A percentile compares a stretch with the other conserved stretches of the same genome.
Conservation (phyloP, 345 rosid genomes). For the Lagerstroemia speciosa region DNA sequence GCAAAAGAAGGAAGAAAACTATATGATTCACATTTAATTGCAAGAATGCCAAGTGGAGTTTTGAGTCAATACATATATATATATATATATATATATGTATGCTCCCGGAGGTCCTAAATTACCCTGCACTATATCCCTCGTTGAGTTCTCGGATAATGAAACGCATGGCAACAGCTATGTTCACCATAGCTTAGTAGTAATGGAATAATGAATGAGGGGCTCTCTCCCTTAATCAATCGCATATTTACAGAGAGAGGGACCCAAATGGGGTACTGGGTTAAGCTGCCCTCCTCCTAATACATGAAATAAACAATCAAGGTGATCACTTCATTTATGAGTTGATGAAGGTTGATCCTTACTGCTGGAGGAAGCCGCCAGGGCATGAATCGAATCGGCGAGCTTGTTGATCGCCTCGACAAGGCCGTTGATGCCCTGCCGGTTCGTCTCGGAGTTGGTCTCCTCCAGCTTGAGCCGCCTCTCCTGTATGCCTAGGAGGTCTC, state of each 20-base stretch:
- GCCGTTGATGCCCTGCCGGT: conserved; percentile 48
- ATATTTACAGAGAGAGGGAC: background rate
- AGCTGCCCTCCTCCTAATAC: background rate
- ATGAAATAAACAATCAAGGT: background rate
- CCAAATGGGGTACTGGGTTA: background rate
- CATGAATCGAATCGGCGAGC: conserved; percentile 68
- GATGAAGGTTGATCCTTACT: conserved; percentile 28
- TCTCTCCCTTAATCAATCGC: background rate
- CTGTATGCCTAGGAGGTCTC: conserved; percentile 49
- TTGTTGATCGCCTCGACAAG: conserved; percentile 74
- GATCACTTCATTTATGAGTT: conserved; percentile 13
- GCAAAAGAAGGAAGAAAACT: too few species aligned
- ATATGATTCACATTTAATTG: too few species aligned
- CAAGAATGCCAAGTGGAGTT: too few species aligned
- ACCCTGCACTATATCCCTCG: too few species aligned
- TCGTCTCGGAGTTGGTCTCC: conserved; percentile 55
- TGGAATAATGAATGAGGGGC: too few species aligned
- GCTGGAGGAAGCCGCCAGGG: conserved; percentile 33
- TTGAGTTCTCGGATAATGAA: too few species aligned
- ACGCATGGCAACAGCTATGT: too few species aligned
- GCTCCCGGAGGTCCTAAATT: too few species aligned
- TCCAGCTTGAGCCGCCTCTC: conserved; percentile 64
- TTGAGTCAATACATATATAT: too few species aligned
- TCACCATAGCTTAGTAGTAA: too few species aligned
- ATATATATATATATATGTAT: too few species aligned